Conservation (phyloP, 306 rosid species). For the Bauhinia variegata region DNA sequence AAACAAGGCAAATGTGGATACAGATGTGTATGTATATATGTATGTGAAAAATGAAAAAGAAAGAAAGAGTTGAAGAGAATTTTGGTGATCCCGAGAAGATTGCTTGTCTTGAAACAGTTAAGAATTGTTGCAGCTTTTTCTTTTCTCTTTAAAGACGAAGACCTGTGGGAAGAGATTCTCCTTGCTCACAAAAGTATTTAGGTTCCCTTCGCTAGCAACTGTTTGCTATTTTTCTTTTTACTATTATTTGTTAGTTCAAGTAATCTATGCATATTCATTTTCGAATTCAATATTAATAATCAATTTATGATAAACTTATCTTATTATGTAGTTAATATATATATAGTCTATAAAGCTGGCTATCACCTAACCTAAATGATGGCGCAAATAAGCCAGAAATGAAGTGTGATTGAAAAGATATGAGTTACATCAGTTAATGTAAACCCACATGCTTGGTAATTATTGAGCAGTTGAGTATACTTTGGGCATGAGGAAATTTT, state of each 20-base stretch:
- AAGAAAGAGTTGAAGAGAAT: constrained; percentile 44
- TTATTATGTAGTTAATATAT: no score
- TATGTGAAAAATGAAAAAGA: constrained; percentile 35
- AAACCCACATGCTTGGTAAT: constrained; percentile 5
- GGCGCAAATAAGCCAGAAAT: no score
- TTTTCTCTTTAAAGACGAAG: constrained; percentile 35
- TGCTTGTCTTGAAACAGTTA: constrained; percentile 43
- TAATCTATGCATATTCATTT: no score
- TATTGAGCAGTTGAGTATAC: constrained; percentile 30
- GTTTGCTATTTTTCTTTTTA: not conserved
- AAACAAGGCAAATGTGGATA: no score
- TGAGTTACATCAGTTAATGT: no score
- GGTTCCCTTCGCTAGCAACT: not conserved
- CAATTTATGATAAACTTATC: no score
- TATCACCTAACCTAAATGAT: no score
- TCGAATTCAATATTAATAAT: no score
- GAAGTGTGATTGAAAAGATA: no score
- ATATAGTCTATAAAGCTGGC: no score
- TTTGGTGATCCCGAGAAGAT: constrained; percentile 81
- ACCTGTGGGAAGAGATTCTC: constrained; percentile 40
- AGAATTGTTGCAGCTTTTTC: constrained; percentile 45
- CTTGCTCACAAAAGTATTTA: constrained; percentile 6
- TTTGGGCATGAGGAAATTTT: constrained; percentile 12
- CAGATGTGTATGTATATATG: constrained; percentile 38
- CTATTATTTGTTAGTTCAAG: no score